Evolutionary conservation across 2,329 filamentous ascomycete species (phyloP).

Genomic region (Aspergillus costaricaensis): DNA sequence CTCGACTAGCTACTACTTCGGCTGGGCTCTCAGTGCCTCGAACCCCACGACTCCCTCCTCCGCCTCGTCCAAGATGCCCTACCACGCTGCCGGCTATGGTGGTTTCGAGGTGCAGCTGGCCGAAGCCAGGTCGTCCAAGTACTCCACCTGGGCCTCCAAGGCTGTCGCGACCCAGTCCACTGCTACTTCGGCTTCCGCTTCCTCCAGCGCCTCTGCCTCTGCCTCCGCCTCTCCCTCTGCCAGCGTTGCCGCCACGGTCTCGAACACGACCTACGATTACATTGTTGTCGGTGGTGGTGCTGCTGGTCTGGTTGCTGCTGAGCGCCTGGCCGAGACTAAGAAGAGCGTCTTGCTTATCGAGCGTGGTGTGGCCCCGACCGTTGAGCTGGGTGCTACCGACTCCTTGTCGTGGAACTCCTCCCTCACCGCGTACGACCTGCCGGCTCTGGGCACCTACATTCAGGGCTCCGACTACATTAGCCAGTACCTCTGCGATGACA

Average conservation of each 20-base stretch:
- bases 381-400: conserved; percentile 17
- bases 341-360: conserved; percentile 25
- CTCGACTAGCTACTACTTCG: conserved; percentile 18
- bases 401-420: conserved; percentile 23
- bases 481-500: conserved; percentile 24
- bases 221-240: conserved; percentile 6
- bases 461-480: conserved; percentile 14
- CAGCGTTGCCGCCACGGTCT: conserved; percentile 15
- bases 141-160: conserved; percentile 21
- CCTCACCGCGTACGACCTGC: conserved; percentile 21
- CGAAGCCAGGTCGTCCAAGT: conserved; percentile 20
- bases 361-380: conserved; percentile 19
- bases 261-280: conserved; percentile 25
- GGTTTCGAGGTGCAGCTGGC: conserved; percentile 18
- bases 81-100: conserved; percentile 21
- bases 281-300: conserved; percentile 26
- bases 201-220: conserved; percentile 7
- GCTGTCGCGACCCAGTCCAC: conserved; percentile 10
- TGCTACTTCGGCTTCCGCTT: conserved; percentile 10
- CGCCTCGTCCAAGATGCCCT: conserved; percentile 14
- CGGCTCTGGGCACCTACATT: conserved; percentile 19
- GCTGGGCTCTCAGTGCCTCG: conserved; percentile 20
- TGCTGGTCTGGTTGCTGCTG: conserved; percentile 24
- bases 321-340: conserved; percentile 20
- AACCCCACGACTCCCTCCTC: conserved; percentile 18